These are phyloP conservation scores for Aaosphaeria pasadenensis DNA, from an alignment of 2,329 filamentous ascomycete species.

Conservation along the genomic window DNA sequence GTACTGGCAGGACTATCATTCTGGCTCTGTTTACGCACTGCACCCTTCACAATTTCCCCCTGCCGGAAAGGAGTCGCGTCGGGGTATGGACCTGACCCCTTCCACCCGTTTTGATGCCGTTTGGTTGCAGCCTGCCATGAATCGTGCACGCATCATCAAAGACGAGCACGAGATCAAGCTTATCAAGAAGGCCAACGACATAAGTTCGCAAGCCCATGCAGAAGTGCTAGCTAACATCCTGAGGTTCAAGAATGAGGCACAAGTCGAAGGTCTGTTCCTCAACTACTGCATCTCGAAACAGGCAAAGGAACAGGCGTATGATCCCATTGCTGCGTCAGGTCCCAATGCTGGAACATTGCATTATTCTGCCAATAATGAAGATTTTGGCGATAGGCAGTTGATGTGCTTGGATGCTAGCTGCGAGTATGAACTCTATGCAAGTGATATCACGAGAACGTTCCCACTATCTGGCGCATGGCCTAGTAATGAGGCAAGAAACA, in stretches of 20 bases:
- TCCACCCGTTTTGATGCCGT: conserved; percentile 17
- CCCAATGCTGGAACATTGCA: conserved; percentile 82
- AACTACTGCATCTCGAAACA: conserved; percentile 69
- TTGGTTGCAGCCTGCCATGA: conserved; percentile 67
- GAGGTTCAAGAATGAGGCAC: conserved; percentile 69
- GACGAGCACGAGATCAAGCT: conserved; percentile 78
- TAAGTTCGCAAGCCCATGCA: conserved; percentile 75
- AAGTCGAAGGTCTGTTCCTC: conserved; percentile 77
- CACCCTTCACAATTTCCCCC: conserved; percentile 18
- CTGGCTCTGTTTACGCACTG: conserved; percentile 35
- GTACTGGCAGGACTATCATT: conserved; percentile 25
- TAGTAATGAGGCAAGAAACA: conserved; percentile 63
- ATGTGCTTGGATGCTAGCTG: conserved; percentile 84
- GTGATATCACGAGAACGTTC: conserved; percentile 85
- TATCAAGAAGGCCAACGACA: conserved; percentile 74
- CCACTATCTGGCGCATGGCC: conserved; percentile 70
- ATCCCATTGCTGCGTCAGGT: conserved; percentile 82
- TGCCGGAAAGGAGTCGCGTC: no score
- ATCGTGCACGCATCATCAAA: conserved; percentile 78
- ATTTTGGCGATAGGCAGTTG: conserved; percentile 66
- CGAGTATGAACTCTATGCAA: conserved; percentile 82
- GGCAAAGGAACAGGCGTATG: conserved; percentile 78
- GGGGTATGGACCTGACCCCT: conserved; percentile 1
- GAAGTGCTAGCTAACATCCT: conserved; percentile 65
- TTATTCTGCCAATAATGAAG: conserved; percentile 76